Evolutionary conservation across 2,329 filamentous ascomycete genomes (phyloP), one percentile per base, ranked within the genome.

Genomic region (Hymenoscyphus linearis): DNA sequence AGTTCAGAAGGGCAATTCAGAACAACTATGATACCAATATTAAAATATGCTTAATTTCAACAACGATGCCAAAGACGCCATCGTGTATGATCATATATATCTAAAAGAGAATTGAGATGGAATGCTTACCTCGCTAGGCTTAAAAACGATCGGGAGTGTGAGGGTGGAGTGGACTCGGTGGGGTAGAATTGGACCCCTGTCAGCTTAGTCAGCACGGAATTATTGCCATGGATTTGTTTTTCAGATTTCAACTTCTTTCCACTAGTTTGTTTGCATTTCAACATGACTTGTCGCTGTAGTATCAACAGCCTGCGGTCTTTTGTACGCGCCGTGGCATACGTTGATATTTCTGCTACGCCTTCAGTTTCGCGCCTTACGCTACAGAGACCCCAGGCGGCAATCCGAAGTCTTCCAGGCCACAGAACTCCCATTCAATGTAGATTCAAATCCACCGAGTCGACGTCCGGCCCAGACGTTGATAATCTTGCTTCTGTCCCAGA

Each of bases 231-330:
- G 47, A 16, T 16, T 47, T 47, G 40, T 26, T 55, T 37, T 12
- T 25, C 27, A 55, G 16, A 37, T 34, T 47, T 57, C 55, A 35
- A 31, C 12, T 58, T 40, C 25, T 27, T 40, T 47, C 40, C 40
- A 47, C 9, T n/a, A 47, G 7, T 47, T 47, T 22, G 40, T 18
- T 31, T 14, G 10, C 13, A 35, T n/a, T 57, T 60, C 63, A 64
- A 57, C 31, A 73, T 73, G 71, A 54, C 64, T 66, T 72, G 71
- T 61, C 64, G 62, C 26, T 73, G 70, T 56, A 66, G 60, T 26
- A 52, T 55, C 25, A 69, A 69, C 54, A 66, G 64, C 14, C 62
- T 73, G n/a, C 60, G 62, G 59, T 53, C 68, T 2, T 73, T 73
- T 52, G 66, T 73, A 26, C 67, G 70, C 58, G 70, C 62, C 62